A percentile compares a stretch with the other conserved stretches of the same genome.
Conservation (phyloP, 2,329 filamentous ascomycete species). For the Stachybotrys elegans region DNA sequence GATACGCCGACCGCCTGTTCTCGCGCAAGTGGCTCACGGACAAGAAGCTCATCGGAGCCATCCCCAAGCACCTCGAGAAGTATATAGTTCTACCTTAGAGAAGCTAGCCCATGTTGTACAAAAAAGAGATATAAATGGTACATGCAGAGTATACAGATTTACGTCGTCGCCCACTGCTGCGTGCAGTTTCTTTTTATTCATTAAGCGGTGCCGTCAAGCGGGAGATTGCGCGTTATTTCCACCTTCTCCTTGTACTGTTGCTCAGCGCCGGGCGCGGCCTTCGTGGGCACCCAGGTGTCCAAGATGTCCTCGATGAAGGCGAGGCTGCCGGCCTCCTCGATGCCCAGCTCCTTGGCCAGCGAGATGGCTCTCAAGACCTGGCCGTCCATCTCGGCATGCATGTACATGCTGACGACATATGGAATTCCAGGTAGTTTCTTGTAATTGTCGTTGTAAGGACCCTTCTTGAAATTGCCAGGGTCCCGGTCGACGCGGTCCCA, state of each 20-base stretch:
- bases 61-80: constrained; percentile 82
- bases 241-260: constrained; percentile 3
- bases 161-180: background rate
- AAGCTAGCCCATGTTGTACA: constrained; percentile 17
- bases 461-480: too few relatives aligned
- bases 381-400: constrained; percentile 19
- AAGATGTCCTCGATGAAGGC: background rate
- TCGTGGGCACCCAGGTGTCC: too few relatives aligned
- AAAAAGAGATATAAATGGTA: constrained; percentile 19
- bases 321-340: constrained; percentile 14
- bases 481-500: too few relatives aligned
- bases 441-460: too few relatives aligned
- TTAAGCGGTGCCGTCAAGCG: constrained; percentile 16
- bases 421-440: too few relatives aligned
- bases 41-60: constrained; percentile 75
- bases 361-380: constrained; percentile 37
- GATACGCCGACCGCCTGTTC: constrained; percentile 92
- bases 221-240: constrained; percentile 5
- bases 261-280: too few relatives aligned
- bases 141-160: constrained; percentile 8
- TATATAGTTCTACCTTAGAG: constrained; percentile 83
- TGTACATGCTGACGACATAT: constrained; percentile 20
- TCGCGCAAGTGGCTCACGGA: constrained; percentile 83
- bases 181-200: background rate
- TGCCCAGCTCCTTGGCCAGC: constrained; percentile 36